Evolutionary conservation across 2,329 filamentous ascomycete genomes (phyloP).

Genomic region (Samsoniella hepiali): DNA sequence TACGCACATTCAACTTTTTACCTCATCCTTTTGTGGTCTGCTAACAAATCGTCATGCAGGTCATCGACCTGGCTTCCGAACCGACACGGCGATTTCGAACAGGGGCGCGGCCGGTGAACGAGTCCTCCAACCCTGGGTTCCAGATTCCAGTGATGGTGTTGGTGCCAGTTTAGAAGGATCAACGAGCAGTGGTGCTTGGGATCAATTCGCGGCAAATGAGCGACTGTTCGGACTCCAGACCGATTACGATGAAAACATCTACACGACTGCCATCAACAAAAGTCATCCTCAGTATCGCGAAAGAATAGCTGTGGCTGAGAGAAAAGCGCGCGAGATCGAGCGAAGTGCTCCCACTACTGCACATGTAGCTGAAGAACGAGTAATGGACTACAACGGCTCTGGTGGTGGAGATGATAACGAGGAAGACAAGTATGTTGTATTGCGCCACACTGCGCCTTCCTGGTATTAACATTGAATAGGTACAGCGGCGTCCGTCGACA

Average conservation of each 20-base stretch:
- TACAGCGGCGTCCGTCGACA: conserved; percentile 88
- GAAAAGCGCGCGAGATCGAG: conserved; percentile 87
- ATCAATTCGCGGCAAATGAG: conserved; percentile 92
- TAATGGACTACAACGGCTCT: conserved; percentile 63
- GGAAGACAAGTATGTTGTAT: conserved; percentile 73
- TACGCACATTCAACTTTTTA: conserved; percentile 22
- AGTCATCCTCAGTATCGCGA: conserved; percentile 78
- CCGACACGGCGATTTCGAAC: conserved; percentile 84
- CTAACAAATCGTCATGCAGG: conserved; percentile 46
- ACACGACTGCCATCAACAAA: conserved; percentile 88
- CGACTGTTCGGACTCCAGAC: conserved; percentile 81
- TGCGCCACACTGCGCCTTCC: neutral
- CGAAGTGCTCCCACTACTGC: conserved; percentile 67
- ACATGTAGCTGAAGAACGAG: conserved; percentile 87
- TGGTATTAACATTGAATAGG: conserved; percentile 40
- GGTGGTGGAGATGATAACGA: conserved; percentile 73
- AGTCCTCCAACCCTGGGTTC: conserved; percentile 77
- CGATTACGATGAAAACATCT: conserved; percentile 90
- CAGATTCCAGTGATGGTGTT: conserved; percentile 56
- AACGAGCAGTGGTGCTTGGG: conserved; percentile 61
- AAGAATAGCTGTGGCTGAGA: conserved; percentile 73
- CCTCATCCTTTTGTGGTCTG: neutral
- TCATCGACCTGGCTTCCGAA: conserved; percentile 68
- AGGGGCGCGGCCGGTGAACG: conserved; percentile 67
- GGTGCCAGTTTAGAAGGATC: conserved; percentile 70